phyloP scores from a whole-genome alignment of 2,329 filamentous ascomycete species.

The Arthrinium phaeospermum region DNA sequence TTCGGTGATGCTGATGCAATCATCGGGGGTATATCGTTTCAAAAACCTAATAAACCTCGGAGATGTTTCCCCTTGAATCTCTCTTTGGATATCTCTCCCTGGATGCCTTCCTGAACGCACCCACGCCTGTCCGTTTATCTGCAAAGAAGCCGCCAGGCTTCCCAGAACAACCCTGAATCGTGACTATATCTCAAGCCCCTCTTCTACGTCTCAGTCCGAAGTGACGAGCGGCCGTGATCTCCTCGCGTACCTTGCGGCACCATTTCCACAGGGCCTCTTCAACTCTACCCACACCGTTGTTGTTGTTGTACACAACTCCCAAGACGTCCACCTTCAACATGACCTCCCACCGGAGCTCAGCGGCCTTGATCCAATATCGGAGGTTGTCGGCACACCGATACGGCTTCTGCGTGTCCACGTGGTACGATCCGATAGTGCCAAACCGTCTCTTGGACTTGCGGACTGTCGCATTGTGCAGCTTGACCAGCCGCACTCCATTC shows the following conservation, averaged over 20 bases:
- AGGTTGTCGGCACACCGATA: constrained; percentile 95
- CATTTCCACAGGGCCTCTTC: constrained; percentile 83
- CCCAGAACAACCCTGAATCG: background rate
- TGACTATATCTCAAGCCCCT: background rate
- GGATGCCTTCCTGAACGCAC: constrained; percentile 13
- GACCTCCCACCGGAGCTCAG: constrained; percentile 91
- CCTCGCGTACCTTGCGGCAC: constrained; percentile 81
- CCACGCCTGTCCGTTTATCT: constrained; percentile 3
- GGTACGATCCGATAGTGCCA: constrained; percentile 85
- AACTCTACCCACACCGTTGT: constrained; percentile 74
- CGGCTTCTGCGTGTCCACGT: constrained; percentile 92
- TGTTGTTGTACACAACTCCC: constrained; percentile 79
- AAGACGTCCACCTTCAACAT: constrained; percentile 83
- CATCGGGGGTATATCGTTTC: constrained; percentile 20
- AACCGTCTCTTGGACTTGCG: constrained; percentile 85
- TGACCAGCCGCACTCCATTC: constrained; percentile 81
- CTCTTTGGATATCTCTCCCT: background rate
- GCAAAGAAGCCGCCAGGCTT: background rate
- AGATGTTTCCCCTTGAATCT: constrained; percentile 9
- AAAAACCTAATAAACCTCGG: constrained; percentile 13
- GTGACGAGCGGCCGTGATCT: constrained; percentile 67
- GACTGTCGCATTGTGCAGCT: constrained; percentile 88
- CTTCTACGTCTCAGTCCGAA: background rate
- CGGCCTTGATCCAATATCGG: constrained; percentile 94
- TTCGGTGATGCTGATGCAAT: constrained; percentile 17